These are phyloP conservation scores for Fusarium oligoseptatum DNA, from an alignment of 2,329 filamentous ascomycete species.

Conservation along the genomic window DNA sequence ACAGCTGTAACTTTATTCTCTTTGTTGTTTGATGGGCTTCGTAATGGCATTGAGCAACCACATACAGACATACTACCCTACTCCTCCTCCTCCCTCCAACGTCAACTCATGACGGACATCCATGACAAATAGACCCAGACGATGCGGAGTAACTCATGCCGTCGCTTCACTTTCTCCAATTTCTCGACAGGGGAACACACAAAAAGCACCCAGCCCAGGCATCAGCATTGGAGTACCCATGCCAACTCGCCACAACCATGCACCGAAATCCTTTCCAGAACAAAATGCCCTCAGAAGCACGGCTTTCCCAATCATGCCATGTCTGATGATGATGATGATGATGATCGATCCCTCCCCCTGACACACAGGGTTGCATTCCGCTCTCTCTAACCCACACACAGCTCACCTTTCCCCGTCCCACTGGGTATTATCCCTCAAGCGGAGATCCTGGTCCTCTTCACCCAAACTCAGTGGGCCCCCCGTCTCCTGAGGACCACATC, in stretches of 20 bases:
- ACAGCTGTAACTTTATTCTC: neutral
- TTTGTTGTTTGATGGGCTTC: neutral
- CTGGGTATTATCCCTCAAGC: slow-evolving; percentile 7
- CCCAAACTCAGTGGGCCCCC: neutral
- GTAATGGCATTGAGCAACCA: neutral
- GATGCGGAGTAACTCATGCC: neutral
- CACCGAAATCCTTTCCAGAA: neutral
- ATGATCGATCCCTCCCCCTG: slow-evolving; percentile 12
- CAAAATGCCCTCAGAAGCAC: neutral
- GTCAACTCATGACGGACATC: neutral
- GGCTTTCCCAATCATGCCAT: slow-evolving; percentile 10
- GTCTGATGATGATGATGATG: slow-evolving; percentile 3
- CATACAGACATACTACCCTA: neutral
- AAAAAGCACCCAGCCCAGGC: neutral
- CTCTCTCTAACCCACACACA: neutral
- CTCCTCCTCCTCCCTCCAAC: neutral
- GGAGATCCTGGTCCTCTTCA: slow-evolving; percentile 1
- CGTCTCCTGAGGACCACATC: neutral
- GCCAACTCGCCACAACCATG: neutral
- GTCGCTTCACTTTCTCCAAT: neutral
- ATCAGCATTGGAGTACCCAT: slow-evolving; percentile 2
- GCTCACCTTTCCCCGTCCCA: neutral
- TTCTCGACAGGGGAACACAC: neutral
- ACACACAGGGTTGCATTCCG: neutral
- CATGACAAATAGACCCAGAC: neutral